Base-by-base conservation (phyloP, 1,284 basidiomycete genomes). In the Waitea zeae region DNA sequence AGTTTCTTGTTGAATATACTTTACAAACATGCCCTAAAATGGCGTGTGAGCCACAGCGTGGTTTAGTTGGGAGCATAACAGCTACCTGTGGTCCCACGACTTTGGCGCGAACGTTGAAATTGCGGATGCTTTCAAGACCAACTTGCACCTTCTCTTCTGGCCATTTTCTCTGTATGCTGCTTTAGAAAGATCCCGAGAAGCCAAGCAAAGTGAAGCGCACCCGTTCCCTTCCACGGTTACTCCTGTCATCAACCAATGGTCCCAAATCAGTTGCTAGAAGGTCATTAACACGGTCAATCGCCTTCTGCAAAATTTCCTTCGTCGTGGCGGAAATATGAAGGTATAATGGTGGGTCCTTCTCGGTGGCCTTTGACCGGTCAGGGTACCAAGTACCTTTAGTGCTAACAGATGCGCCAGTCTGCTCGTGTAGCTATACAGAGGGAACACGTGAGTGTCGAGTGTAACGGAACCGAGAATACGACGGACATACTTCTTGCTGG, bases 61-160 rank as follows among this genome's bases (percentile, higher is more conserved):
- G n/a, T 22, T 20, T 20, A 5, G 22, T 17, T 20, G 19, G 12
- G 7, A 36, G 5, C 17, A 26, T 14, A 34, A 24, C 26, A 64
- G 70, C 42, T 53, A 87, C 84, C 40, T 73, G 75, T 6, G 93
- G 95, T 3, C 93, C 93, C 28, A 98, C 93, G 17, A 96, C 86
- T 58, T 98, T 98, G 11, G 92, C 90, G 38, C 95, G 70, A 36
- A 98, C 79, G 51, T 98, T 97, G 58, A 98, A 98, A 57, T 96
- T 97, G 33, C 92, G 70, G 46, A 97, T 70, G 34, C 76, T 78
- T 19, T 97, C 90, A 35, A 98, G 54, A 7, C 76, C 79, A 38
- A 98, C 84, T 3, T 72, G 73, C 9, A 95, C 58, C 53, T 92
- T 93, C 57, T 89, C 88, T 52, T 95, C 90, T 3, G 88, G 88